Evolutionary conservation across 2,329 filamentous ascomycete genomes (phyloP).

Genomic region (Colletotrichum cereale): DNA sequence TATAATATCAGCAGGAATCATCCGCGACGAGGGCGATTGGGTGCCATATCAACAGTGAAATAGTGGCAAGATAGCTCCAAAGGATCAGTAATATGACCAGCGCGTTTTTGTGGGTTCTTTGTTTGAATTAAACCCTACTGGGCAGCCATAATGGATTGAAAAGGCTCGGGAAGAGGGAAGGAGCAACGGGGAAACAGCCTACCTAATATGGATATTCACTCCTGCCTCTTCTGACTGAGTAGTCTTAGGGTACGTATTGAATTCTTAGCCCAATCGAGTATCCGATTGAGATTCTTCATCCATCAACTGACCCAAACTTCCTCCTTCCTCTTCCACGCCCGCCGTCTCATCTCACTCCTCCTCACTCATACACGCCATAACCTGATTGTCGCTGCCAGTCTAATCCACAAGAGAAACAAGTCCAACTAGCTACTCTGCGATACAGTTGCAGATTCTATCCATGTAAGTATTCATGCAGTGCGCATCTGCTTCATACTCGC

Average conservation of each 20-base stretch:
- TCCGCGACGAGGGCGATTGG: neutral
- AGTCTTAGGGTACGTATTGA: neutral
- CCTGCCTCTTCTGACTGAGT: neutral
- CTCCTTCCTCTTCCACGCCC: neutral
- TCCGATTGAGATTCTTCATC: neutral
- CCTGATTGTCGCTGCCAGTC: neutral
- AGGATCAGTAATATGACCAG: neutral
- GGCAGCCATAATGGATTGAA: too few species aligned
- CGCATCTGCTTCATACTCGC: neutral
- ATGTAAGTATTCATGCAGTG: neutral
- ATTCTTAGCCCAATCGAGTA: neutral
- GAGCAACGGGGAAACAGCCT: neutral
- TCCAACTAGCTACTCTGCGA: accelerated
- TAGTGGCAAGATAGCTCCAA: too few species aligned
- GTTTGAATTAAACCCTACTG: neutral
- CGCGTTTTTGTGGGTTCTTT: neutral
- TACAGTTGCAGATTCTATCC: neutral
- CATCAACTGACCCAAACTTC: too few species aligned
- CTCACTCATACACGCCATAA: too few species aligned
- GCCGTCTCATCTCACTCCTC: neutral
- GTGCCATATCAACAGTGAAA: neutral
- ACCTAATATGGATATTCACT: neutral
- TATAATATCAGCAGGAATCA: neutral
- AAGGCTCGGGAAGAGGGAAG: neutral
- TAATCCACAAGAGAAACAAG: neutral